Evolutionary conservation across 345 rosid species (phyloP), one percentile per base, ranked within the genome.

Genomic region (Sisymbrium altissimum): DNA sequence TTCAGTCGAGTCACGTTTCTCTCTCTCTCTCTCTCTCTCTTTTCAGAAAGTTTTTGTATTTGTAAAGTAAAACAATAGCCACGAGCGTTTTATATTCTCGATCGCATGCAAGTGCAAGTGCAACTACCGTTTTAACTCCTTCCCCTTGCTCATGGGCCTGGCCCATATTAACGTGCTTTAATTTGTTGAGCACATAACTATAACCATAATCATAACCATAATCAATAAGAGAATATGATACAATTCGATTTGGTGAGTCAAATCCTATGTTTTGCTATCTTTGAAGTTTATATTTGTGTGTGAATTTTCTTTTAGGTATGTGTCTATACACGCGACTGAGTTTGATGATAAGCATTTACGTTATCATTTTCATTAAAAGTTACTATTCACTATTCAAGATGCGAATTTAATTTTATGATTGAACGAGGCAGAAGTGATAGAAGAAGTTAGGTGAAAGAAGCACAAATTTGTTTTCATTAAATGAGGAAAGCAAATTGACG

Each of bases 401-500:
- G 21, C n/a, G 77, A 25, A 73, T 64, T 18, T 18, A 58, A 65
- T 64, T 58, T 27, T 35, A 35, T 56, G 58, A 35, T 1, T 15
- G 21, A 50, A 58, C 7, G 62, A 74, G 53, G 68, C 67, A 29
- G 62, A 58, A 27, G 45, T 58, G 43, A 39, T 49, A 18, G 59
- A 27, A 74, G 36, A 59, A 59, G 62, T 48, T 74, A 40, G 78
- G 78, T 74, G 62, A 66, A 60, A 48, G 73, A 59, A 11, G 21
- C n/a, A 39, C 35, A 21, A n/a, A 9, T 41, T 55, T 17, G 11
- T 5, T 56, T 17, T 66, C 68, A 75, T 75, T 66, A 6, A 67
- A 67, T 74, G 67, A 9, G 68, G 45, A 74, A 66, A 59, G 57
- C 68, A 67, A 75, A 60, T 58, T 75, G 68, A 67, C 73, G 55